Evolutionary conservation across 2,329 filamentous ascomycete genomes (phyloP).

Genomic region (Aspergillus versicolor): DNA sequence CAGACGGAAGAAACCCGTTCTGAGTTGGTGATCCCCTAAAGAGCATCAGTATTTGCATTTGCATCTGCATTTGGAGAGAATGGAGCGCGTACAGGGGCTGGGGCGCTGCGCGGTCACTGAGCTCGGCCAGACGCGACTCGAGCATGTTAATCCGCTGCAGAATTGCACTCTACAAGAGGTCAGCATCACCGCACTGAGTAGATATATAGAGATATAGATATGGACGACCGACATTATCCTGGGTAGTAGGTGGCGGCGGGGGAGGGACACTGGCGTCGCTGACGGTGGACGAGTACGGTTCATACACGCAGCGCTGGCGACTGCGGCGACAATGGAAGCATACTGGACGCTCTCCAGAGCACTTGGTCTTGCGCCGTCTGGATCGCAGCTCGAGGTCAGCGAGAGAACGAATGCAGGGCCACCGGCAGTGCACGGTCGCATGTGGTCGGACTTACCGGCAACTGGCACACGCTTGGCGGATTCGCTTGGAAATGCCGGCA

Average conservation of each 20-base stretch:
- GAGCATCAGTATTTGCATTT: not conserved
- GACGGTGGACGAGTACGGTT: conserved; percentile 21
- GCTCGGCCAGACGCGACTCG: conserved; percentile 24
- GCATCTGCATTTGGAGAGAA: not conserved
- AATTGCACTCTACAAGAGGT: conserved; percentile 11
- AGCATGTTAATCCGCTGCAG: conserved; percentile 22
- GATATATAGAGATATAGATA: no score
- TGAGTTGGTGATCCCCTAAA: not conserved
- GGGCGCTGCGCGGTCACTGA: conserved; percentile 13
- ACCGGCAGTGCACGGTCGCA: not conserved
- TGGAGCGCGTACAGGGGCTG: not conserved
- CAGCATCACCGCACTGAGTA: not conserved
- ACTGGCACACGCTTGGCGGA: conserved; percentile 29
- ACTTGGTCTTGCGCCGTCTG: conserved; percentile 28
- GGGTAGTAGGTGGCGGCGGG: not conserved
- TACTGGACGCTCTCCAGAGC: conserved; percentile 25
- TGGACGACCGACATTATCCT: not conserved
- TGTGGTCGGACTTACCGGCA: conserved; percentile 22
- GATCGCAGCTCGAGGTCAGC: not conserved
- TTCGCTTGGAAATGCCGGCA: conserved; percentile 21
- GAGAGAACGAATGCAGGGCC: not conserved
- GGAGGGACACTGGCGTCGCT: not conserved
- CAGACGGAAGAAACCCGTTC: not conserved
- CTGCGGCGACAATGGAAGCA: conserved; percentile 28
- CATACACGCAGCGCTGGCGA: conserved; percentile 25